These are phyloP conservation scores for Bodo saltans DNA, from an alignment of 78 protist species.

Conservation along the genomic window DNA sequence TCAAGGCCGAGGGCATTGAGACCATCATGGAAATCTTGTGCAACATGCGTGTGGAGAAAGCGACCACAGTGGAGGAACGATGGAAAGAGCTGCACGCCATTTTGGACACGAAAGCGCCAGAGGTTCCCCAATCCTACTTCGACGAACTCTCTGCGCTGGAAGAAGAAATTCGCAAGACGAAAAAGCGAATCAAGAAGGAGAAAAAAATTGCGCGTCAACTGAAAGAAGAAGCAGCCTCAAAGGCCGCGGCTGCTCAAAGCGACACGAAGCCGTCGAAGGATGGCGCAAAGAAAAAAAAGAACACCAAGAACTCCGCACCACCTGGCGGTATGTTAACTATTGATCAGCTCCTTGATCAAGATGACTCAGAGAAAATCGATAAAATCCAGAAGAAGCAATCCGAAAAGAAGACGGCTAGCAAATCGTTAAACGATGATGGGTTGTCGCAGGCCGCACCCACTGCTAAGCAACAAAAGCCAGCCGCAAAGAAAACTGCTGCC, in stretches of 20 bases:
- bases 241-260: no score
- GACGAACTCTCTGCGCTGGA: no score
- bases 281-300: neutral
- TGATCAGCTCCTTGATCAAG: neutral
- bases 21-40: conserved; percentile 20
- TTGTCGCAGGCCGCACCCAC: neutral
- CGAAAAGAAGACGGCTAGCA: neutral
- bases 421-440: no score
- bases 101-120: no score
- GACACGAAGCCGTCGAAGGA: no score
- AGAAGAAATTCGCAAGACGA: neutral
- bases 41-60: neutral
- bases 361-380: no score
- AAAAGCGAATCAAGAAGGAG: neutral
- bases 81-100: no score
- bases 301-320: neutral
- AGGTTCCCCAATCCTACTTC: no score
- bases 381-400: neutral
- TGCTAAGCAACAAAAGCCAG: neutral
- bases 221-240: no score
- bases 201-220: no score
- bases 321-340: neutral
- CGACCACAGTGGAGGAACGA: no score
- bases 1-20: neutral
- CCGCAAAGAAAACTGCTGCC: neutral